Conservation (phyloP, 768 basidiomycete genomes). For the Russula griseocarnosa region DNA sequence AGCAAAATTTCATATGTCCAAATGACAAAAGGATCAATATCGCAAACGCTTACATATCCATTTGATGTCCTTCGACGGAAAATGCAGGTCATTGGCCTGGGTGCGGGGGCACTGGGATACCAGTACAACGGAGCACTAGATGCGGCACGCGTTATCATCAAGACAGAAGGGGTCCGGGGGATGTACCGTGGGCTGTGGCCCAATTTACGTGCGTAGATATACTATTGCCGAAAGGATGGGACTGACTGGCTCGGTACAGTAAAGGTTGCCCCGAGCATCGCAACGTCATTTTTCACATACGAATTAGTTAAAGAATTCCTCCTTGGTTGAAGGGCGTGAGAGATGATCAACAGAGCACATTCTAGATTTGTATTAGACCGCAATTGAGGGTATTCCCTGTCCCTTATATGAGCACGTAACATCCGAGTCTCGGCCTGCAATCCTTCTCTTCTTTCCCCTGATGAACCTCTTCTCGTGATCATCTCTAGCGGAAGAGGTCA, state of each 20-base stretch:
- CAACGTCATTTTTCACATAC: constrained; percentile 82
- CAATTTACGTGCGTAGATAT: constrained; percentile 63
- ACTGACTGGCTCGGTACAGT: constrained; percentile 43
- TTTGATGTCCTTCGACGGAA: constrained; percentile 93
- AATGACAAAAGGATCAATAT: constrained; percentile 62
- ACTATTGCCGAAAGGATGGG: neutral
- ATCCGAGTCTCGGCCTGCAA: neutral
- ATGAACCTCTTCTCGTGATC: constrained; percentile 7
- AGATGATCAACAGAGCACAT: constrained; percentile 16
- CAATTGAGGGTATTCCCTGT: neutral
- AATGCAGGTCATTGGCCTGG: constrained; percentile 88
- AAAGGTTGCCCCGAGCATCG: constrained; percentile 88
- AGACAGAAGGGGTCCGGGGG: constrained; percentile 69
- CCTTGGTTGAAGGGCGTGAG: constrained; percentile 34
- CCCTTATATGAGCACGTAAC: constrained; percentile 12
- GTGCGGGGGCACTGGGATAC: constrained; percentile 49
- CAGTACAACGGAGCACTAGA: constrained; percentile 81
- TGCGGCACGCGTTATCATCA: constrained; percentile 64
- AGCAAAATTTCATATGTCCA: constrained; percentile 18
- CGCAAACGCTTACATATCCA: constrained; percentile 92
- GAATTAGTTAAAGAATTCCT: constrained; percentile 59
- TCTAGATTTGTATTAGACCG: constrained; percentile 25
- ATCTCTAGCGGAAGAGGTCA: neutral
- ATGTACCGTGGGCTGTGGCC: constrained; percentile 88
- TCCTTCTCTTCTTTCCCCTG: neutral